phyloP scores from a whole-genome alignment of 352 stramenopile genomes.

The Phytophthora sp. region DNA sequence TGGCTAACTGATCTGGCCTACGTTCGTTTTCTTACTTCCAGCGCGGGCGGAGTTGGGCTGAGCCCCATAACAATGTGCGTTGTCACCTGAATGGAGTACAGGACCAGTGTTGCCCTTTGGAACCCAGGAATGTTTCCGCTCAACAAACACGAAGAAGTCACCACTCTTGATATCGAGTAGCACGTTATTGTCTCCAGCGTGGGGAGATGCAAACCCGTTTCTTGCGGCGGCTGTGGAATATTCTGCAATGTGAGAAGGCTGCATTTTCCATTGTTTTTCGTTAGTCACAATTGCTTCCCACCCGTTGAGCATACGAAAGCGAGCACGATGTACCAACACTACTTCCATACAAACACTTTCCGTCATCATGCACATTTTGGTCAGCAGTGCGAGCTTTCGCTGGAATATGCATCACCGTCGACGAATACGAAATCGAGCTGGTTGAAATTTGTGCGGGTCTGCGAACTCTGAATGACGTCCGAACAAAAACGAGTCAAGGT shows the following conservation, averaged over 20 bases:
- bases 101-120: constrained; percentile 80
- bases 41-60: constrained; percentile 68
- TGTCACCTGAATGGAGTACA: constrained; percentile 70
- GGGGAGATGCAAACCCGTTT: constrained; percentile 22
- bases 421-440: constrained; percentile 84
- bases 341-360: constrained; percentile 80
- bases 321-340: constrained; percentile 57
- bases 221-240: constrained; percentile 43
- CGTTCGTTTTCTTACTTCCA: constrained; percentile 51
- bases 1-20: constrained; percentile 42
- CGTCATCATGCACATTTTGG: constrained; percentile 91
- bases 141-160: constrained; percentile 70
- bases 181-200: constrained; percentile 39
- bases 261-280: constrained; percentile 71
- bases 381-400: constrained; percentile 68
- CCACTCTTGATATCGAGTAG: constrained; percentile 75
- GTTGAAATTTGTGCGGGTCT: constrained; percentile 76
- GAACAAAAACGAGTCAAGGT: constrained; percentile 79
- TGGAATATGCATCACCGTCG: constrained; percentile 66
- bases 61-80: constrained; percentile 57
- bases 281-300: constrained; percentile 58
- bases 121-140: constrained; percentile 46
- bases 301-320: constrained; percentile 78
- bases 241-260: constrained; percentile 47
- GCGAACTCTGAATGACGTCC: constrained; percentile 76